These are phyloP conservation scores for Rhodofomes roseus DNA, from an alignment of 1,284 basidiomycete genomes.

Conservation along the genomic window DNA sequence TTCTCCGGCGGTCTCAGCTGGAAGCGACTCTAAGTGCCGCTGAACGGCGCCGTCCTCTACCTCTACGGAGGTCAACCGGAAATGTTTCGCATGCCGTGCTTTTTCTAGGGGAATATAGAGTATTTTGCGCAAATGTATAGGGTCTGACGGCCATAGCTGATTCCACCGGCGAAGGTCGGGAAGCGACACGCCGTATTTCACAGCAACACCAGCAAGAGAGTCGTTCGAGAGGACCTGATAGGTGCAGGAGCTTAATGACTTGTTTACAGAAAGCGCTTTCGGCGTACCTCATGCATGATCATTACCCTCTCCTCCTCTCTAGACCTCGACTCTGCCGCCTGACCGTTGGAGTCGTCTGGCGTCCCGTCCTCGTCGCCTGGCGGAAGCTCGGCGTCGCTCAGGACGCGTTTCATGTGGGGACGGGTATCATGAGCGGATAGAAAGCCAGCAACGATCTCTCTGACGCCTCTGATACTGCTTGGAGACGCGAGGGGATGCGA, in stretches of 20 bases:
- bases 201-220: constrained; percentile 79
- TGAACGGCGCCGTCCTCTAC: background rate
- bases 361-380: background rate
- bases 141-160: constrained; percentile 87
- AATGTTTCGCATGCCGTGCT: constrained; percentile 29
- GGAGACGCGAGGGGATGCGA: constrained; percentile 14
- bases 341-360: background rate
- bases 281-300: constrained; percentile 50
- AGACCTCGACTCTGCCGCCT: background rate
- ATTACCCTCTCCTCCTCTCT: constrained; percentile 43
- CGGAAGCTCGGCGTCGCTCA: constrained; percentile 15
- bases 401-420: constrained; percentile 29
- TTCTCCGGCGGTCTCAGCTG: background rate
- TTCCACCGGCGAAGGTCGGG: constrained; percentile 83
- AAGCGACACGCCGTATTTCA: constrained; percentile 83
- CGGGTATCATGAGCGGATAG: constrained; percentile 10
- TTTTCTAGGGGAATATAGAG: constrained; percentile 73
- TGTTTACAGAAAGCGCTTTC: background rate
- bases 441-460: constrained; percentile 5
- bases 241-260: background rate
- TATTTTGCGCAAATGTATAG: constrained; percentile 79
- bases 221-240: constrained; percentile 67
- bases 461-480: constrained; percentile 8
- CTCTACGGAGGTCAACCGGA: constrained; percentile 12
- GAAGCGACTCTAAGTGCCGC: background rate